A percentile compares a stretch with the other conserved stretches of the same genome.
Conservation (phyloP, 2,329 filamentous ascomycete genomes). For the Fusarium tanahbumbuense region DNA sequence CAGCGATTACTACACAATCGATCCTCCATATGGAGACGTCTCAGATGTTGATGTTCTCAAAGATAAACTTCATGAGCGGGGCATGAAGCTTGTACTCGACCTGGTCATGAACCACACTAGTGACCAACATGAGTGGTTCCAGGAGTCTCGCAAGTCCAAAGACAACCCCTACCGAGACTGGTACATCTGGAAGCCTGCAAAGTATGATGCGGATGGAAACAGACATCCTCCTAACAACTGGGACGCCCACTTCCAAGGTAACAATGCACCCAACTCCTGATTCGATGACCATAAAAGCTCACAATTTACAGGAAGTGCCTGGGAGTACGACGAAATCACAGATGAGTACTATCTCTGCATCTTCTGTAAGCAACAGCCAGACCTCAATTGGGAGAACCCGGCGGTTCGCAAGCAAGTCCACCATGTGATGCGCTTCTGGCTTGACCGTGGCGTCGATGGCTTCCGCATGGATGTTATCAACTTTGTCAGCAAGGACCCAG, state of each 20-base stretch:
- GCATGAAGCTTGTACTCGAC: constrained; percentile 78
- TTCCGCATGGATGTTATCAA: constrained; percentile 77
- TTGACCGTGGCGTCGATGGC: constrained; percentile 73
- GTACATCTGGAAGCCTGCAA: constrained; percentile 74
- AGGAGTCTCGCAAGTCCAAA: constrained; percentile 64
- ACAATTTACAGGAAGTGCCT: constrained; percentile 54
- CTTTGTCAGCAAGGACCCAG: constrained; percentile 71
- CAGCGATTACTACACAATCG: constrained; percentile 73
- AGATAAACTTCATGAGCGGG: constrained; percentile 67
- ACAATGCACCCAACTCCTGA: background rate
- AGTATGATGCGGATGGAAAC: constrained; percentile 66
- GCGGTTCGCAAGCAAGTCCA: constrained; percentile 74
- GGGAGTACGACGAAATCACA: constrained; percentile 62
- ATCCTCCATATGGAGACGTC: constrained; percentile 74
- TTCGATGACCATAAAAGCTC: background rate
- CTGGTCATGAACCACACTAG: constrained; percentile 79
- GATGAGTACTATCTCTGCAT: constrained; percentile 72
- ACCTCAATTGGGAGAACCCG: constrained; percentile 81
- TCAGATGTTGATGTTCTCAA: constrained; percentile 74
- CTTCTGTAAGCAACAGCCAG: constrained; percentile 77
- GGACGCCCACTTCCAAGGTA: constrained; percentile 56
- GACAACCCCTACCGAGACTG: constrained; percentile 67
- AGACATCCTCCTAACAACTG: constrained; percentile 72
- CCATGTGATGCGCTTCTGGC: constrained; percentile 78
- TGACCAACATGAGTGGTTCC: constrained; percentile 68